Evolutionary conservation across 2,329 filamentous ascomycete species (phyloP).

Genomic region (Fonsecaea multimorphosa): DNA sequence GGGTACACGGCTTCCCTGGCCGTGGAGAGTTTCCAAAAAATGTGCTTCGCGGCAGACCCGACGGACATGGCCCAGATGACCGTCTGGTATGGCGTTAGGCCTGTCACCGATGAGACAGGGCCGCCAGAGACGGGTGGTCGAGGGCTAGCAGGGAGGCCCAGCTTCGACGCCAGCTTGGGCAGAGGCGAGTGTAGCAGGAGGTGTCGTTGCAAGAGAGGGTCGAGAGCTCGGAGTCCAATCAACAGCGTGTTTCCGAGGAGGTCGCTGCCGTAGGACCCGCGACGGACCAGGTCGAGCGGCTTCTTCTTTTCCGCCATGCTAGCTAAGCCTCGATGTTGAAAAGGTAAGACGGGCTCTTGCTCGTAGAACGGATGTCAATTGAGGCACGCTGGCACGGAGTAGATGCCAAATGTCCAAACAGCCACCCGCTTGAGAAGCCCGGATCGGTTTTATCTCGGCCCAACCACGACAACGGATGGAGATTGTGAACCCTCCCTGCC

Average conservation of each 20-base stretch:
- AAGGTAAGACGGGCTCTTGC: neutral
- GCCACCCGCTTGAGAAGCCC: no score
- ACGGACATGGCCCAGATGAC: constrained; percentile 31
- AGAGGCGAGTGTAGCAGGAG: constrained; percentile 26
- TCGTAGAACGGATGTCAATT: neutral
- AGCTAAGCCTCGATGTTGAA: neutral
- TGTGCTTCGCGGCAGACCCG: constrained; percentile 33
- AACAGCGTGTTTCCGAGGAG: constrained; percentile 28
- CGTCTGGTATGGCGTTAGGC: constrained; percentile 32
- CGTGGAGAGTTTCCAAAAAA: constrained; percentile 25
- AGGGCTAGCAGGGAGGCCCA: constrained; percentile 20
- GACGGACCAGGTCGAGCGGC: constrained; percentile 19
- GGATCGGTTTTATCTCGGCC: neutral
- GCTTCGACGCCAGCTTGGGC: constrained; percentile 8
- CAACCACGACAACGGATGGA: neutral
- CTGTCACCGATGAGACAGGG: constrained; percentile 9
- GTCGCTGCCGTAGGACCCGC: constrained; percentile 17
- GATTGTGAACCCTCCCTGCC: no score
- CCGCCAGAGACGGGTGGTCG: constrained; percentile 20
- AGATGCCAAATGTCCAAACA: no score
- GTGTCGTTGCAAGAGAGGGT: constrained; percentile 27
- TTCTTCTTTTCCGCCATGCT: constrained; percentile 10
- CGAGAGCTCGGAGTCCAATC: constrained; percentile 27
- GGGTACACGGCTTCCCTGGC: constrained; percentile 38
- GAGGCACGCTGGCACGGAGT: no score